Percentiles rank a stretch among this genome's conserved stretches.
phyloP scores from a whole-genome alignment of 257 asterid genomes.

The Primulina huaijiensis region DNA sequence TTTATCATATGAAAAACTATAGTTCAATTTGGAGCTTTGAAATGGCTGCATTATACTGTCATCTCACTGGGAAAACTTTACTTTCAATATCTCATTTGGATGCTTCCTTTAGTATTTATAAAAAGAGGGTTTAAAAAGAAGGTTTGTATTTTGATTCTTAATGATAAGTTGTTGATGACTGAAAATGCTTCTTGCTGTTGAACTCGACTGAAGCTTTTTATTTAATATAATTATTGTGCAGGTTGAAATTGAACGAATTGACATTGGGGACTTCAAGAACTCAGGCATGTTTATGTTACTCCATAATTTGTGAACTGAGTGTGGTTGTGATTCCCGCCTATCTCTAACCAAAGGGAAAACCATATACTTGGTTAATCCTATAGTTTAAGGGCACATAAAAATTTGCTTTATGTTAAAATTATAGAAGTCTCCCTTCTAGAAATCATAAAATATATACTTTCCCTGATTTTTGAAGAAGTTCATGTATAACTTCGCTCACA shows the following conservation, averaged over 20 bases:
- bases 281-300: conserved; percentile 52
- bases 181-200: conserved; percentile 14
- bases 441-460: neutral
- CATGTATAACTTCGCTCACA: neutral
- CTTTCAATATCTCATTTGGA: neutral
- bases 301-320: conserved; percentile 15
- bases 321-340: conserved; percentile 6
- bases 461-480: neutral
- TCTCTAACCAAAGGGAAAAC: conserved; percentile 8
- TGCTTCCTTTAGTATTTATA: conserved; percentile 9
- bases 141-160: conserved; percentile 14
- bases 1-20: neutral
- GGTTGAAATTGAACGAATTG: conserved; percentile 91
- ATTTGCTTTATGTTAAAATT: neutral
- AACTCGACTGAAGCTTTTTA: conserved; percentile 8
- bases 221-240: conserved; percentile 36
- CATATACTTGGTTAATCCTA: neutral
- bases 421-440: neutral
- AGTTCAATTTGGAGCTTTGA: conserved; percentile 9
- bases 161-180: neutral
- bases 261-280: conserved; percentile 67
- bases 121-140: conserved; percentile 7
- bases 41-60: conserved; percentile 2
- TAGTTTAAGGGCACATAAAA: conserved; percentile 9
- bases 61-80: neutral